Evolutionary conservation across 129 eudicot species (phyloP).

Genomic region (Escallonia herrerae): DNA sequence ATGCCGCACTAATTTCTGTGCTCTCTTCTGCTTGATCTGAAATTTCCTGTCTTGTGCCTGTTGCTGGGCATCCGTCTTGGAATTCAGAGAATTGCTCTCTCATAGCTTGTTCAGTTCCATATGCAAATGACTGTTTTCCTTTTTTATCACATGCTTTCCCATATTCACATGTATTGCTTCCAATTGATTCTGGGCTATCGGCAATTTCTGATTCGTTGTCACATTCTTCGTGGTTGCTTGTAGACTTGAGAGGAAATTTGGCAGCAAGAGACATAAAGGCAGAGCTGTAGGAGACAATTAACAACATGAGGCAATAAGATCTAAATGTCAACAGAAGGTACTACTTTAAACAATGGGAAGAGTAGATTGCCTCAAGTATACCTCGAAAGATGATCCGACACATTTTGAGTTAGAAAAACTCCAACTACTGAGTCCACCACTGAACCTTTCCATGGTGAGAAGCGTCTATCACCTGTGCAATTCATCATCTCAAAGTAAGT

Average conservation of each 20-base stretch:
- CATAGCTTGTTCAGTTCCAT: too few relatives aligned
- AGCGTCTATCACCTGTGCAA: constrained; percentile 51
- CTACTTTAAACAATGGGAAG: not conserved
- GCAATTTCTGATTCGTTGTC: not conserved
- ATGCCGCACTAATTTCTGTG: too few relatives aligned
- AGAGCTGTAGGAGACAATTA: constrained; percentile 27
- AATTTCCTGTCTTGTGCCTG: too few relatives aligned
- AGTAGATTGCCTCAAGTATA: constrained; percentile 10
- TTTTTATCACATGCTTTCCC: too few relatives aligned
- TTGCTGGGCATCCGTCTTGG: too few relatives aligned
- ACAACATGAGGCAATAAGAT: constrained; percentile 5
- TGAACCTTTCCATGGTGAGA: constrained; percentile 76
- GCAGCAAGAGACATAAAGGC: constrained; percentile 62
- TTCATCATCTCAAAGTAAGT: constrained; percentile 3
- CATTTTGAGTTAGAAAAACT: constrained; percentile 74
- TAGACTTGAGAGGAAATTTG: constrained; percentile 27
- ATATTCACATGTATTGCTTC: too few relatives aligned
- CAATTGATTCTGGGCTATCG: too few relatives aligned
- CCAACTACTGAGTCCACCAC: constrained; percentile 72
- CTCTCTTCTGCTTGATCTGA: too few relatives aligned
- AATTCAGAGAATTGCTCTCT: too few relatives aligned
- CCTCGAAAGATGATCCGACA: constrained; percentile 64
- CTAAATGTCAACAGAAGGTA: not conserved
- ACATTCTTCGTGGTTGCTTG: constrained; percentile 4
- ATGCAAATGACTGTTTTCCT: too few relatives aligned